These are phyloP conservation scores for Boletus huronensis DNA, from an alignment of 768 basidiomycete species.

Conservation along the genomic window DNA sequence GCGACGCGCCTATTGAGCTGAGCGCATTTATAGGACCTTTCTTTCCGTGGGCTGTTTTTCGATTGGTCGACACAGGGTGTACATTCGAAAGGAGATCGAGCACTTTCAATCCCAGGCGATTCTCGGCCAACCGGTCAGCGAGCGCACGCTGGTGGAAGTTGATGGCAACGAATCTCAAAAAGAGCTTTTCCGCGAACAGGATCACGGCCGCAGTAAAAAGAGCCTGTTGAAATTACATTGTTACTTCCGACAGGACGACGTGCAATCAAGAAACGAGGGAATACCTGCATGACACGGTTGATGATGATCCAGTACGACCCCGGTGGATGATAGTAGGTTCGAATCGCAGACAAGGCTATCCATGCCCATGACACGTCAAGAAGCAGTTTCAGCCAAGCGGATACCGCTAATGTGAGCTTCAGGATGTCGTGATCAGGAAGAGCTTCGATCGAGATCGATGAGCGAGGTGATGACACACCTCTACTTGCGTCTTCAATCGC, in stretches of 20 bases:
- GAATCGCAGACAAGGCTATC: slow-evolving; percentile 67
- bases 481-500: slow-evolving; percentile 62
- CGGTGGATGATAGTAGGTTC: slow-evolving; percentile 53
- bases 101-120: slow-evolving; percentile 63
- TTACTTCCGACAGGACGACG: slow-evolving; percentile 1
- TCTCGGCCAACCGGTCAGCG: slow-evolving; percentile 69
- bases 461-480: slow-evolving; percentile 41
- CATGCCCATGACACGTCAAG: slow-evolving; percentile 70
- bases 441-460: not conserved
- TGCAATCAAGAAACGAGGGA: slow-evolving; percentile 7
- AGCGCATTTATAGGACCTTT: slow-evolving; percentile 44
- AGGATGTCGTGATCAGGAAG: not conserved
- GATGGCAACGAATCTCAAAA: slow-evolving; percentile 74
- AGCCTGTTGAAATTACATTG: slow-evolving; percentile 30
- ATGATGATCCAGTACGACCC: slow-evolving; percentile 65
- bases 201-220: slow-evolving; percentile 44
- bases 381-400: slow-evolving; percentile 65
- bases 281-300: slow-evolving; percentile 69
- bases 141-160: slow-evolving; percentile 77
- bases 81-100: slow-evolving; percentile 71
- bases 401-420: slow-evolving; percentile 65
- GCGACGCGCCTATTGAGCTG: slow-evolving; percentile 36
- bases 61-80: slow-evolving; percentile 36
- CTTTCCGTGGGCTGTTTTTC: slow-evolving; percentile 42
- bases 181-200: slow-evolving; percentile 53